Evolutionary conservation across 768 basidiomycete genomes (phyloP).

Genomic region (Pleurotus djamor): DNA sequence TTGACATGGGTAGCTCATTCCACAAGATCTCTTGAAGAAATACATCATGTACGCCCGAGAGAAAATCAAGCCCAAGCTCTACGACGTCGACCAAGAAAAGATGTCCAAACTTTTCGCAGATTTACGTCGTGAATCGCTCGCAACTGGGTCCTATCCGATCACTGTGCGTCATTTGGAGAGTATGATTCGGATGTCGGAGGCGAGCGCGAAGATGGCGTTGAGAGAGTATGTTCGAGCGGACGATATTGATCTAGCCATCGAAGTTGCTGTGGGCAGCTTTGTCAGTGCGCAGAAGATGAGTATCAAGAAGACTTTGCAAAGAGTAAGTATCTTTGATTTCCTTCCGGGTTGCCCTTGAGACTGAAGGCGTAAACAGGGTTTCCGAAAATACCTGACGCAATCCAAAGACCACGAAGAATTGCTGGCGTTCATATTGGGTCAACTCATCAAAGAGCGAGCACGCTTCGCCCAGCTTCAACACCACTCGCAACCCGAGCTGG

Average conservation of each 20-base stretch:
- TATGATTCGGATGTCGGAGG: slow-evolving; percentile 99
- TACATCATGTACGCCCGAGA: slow-evolving; percentile 99
- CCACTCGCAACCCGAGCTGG: slow-evolving; percentile 73
- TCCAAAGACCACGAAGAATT: slow-evolving; percentile 96
- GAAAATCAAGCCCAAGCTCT: slow-evolving; percentile 87
- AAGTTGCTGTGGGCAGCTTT: slow-evolving; percentile 93
- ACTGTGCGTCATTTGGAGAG: slow-evolving; percentile 97
- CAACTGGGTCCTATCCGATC: slow-evolving; percentile 98
- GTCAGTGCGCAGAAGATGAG: slow-evolving; percentile 97
- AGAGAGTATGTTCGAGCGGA: slow-evolving; percentile 94
- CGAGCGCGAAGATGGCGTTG: slow-evolving; percentile 97
- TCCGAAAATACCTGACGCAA: slow-evolving; percentile 96
- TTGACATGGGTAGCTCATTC: slow-evolving; percentile 69
- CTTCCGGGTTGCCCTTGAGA: not conserved
- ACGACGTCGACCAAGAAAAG: slow-evolving; percentile 95
- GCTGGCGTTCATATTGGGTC: slow-evolving; percentile 90
- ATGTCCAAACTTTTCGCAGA: slow-evolving; percentile 92
- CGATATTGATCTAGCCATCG: slow-evolving; percentile 96
- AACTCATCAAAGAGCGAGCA: slow-evolving; percentile 90
- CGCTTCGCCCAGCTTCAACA: slow-evolving; percentile 78
- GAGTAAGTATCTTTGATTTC: slow-evolving; percentile 51
- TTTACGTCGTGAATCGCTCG: slow-evolving; percentile 91
- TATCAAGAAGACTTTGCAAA: slow-evolving; percentile 96
- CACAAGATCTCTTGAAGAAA: slow-evolving; percentile 93
- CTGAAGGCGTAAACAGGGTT: slow-evolving; percentile 52